Evolutionary conservation across 495 filamentous ascomycete genomes (phyloP).

Genomic region (Penicillium ucsense): DNA sequence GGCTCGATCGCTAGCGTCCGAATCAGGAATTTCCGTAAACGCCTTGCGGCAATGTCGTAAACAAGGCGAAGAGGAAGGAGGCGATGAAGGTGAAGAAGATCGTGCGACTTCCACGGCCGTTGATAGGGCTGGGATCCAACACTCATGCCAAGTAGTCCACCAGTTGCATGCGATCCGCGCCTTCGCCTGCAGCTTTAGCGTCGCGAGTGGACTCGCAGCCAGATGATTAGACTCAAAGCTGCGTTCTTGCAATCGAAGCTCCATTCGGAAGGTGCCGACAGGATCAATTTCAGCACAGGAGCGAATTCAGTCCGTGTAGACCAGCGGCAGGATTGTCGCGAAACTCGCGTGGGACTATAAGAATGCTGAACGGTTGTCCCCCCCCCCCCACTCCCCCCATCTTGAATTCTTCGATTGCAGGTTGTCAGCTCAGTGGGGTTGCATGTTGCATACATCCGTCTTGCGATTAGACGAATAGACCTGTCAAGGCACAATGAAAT

Average conservation of each 20-base stretch:
- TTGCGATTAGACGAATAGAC: neutral
- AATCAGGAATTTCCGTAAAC: no score
- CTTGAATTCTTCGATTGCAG: no score
- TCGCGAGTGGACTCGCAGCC: conserved; percentile 1
- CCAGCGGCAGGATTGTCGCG: neutral
- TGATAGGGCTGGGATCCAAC: conserved; percentile 1
- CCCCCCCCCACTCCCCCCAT: no score
- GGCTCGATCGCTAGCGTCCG: no score
- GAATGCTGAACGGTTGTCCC: neutral
- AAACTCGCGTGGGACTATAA: neutral
- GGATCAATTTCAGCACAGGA: neutral
- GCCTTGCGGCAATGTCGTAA: neutral
- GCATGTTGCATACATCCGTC: no score
- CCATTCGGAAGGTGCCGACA: neutral
- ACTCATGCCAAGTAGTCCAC: neutral
- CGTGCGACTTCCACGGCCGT: neutral
- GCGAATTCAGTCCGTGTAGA: neutral
- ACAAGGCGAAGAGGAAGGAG: neutral
- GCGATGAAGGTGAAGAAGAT: neutral
- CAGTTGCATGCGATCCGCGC: conserved; percentile 4
- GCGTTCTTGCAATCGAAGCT: neutral
- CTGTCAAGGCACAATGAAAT: conserved; percentile 11
- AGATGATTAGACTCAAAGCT: neutral
- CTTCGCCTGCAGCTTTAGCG: conserved; percentile 6
- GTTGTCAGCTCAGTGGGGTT: no score